These are phyloP conservation scores for Rhizopogon roseolus DNA, from an alignment of 768 basidiomycete genomes.

Conservation along the genomic window DNA sequence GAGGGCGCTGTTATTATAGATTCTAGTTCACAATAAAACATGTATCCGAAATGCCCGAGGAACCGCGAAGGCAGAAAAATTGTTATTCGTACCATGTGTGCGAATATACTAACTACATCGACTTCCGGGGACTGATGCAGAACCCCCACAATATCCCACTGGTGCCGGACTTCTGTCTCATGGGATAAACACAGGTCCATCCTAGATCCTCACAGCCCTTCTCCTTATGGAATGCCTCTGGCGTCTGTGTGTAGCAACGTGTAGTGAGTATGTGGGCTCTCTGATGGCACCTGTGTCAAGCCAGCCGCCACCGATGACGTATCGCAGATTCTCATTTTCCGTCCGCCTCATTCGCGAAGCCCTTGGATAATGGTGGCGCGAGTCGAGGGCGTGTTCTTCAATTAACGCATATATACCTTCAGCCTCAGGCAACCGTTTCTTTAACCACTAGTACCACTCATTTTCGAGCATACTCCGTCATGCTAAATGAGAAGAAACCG, in stretches of 20 bases:
- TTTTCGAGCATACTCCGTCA: neutral
- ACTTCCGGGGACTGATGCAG: neutral
- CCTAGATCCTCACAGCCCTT: neutral
- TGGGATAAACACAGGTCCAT: neutral
- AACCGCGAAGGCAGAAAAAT: neutral
- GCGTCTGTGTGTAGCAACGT: neutral
- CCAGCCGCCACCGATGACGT: slow-evolving; percentile 9
- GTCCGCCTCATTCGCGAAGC: neutral
- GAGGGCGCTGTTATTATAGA: neutral
- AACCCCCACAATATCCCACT: neutral
- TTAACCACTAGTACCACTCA: neutral
- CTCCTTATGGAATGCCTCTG: slow-evolving; percentile 3
- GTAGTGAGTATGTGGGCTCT: slow-evolving; percentile 10
- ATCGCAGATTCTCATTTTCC: neutral
- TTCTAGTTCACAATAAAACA: neutral
- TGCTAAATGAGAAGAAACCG: neutral
- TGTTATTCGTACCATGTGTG: neutral
- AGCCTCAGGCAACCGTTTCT: neutral
- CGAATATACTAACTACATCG: neutral
- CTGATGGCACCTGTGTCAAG: neutral
- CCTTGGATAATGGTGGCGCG: slow-evolving; percentile 5
- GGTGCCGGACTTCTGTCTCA: neutral
- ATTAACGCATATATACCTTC: slow-evolving; percentile 14
- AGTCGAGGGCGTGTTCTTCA: neutral
- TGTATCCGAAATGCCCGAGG: too few relatives aligned